These are phyloP conservation scores for Phaeophleospora eucalypticola DNA, from an alignment of 2,329 filamentous ascomycete genomes.

Conservation along the genomic window DNA sequence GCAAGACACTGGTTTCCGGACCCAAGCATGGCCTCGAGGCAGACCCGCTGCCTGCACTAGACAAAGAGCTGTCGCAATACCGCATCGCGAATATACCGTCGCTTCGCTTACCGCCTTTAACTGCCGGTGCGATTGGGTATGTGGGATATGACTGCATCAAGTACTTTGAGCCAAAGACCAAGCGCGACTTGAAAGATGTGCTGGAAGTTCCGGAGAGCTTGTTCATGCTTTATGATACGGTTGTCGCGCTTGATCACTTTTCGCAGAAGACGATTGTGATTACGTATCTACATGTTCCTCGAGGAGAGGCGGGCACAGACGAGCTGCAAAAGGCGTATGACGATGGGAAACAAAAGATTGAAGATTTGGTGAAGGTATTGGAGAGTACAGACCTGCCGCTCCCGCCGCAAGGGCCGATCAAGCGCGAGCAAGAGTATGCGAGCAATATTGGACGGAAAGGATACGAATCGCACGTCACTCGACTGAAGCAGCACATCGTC, in stretches of 20 bases:
- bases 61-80: slow-evolving; percentile 73
- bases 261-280: slow-evolving; percentile 90
- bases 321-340: slow-evolving; percentile 66
- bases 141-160: slow-evolving; percentile 96
- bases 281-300: slow-evolving; percentile 72
- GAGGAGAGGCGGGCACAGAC: slow-evolving; percentile 32
- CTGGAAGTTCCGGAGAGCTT: slow-evolving; percentile 86
- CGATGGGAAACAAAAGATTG: slow-evolving; percentile 61
- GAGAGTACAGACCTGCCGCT: slow-evolving; percentile 68
- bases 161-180: slow-evolving; percentile 98
- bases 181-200: slow-evolving; percentile 75
- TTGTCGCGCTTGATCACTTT: slow-evolving; percentile 92
- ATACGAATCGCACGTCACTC: slow-evolving; percentile 84
- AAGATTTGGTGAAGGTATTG: slow-evolving; percentile 65
- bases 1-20: slow-evolving; percentile 81
- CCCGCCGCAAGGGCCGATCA: slow-evolving; percentile 64
- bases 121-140: slow-evolving; percentile 91
- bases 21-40: slow-evolving; percentile 77
- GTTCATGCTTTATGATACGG: slow-evolving; percentile 95
- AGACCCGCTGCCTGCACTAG: slow-evolving; percentile 79
- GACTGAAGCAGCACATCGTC: slow-evolving; percentile 84
- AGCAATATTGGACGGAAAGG: slow-evolving; percentile 88
- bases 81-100: slow-evolving; percentile 80
- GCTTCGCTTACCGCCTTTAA: slow-evolving; percentile 76
- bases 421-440: slow-evolving; percentile 70